Evolutionary conservation across 176 grass and related monocot genomes (phyloP), one percentile per base, ranked within the genome.

Genomic region (Themeda triandra): DNA sequence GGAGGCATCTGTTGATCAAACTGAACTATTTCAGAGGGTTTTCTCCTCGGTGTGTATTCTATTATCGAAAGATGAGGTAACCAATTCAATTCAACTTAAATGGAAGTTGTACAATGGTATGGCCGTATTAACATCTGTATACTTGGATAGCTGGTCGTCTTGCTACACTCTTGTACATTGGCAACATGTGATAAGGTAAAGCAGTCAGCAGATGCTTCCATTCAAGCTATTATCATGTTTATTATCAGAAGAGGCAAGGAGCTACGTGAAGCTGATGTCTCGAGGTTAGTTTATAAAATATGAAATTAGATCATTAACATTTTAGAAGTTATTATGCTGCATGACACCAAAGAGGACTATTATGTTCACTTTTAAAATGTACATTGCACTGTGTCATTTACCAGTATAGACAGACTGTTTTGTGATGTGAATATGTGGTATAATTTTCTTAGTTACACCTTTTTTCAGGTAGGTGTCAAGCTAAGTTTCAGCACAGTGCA

Each of bases 61-160:
- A 69, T 84, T 98, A 81, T 95, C 91, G 76, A 98, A 91, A 78
- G 96, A 98, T 53, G 96, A 98, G 96, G 96, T 95, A 90, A 80
- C 45, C 63, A 67, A 7, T 53, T 75, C 65, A 76, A 31, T 27
- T 51, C 13, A 56, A 78, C 51, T 78, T 28, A 78, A 54, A 56
- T 66, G 40, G 79, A 71, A 35, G 53, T 59, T 66, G 17, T 83
- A 73, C 27, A 66, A 46, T 78, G 27, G 13, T 33, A 79, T 63
- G 13, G 24, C 83, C 25, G 12, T 78, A 73, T 59, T 72, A 78
- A 66, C 27, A 19, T 77, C 64, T 73, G 25, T 80, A 66, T 85
- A 76, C 80, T 39, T 89, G 31, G 51, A 85, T 82, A 98, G 96
- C 72, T 98, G 65, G 90, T 90, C 85, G 71, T 94, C 37, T 87